Base-by-base conservation (phyloP, 352 stramenopile genomes). In the Phytophthora pluvialis region DNA sequence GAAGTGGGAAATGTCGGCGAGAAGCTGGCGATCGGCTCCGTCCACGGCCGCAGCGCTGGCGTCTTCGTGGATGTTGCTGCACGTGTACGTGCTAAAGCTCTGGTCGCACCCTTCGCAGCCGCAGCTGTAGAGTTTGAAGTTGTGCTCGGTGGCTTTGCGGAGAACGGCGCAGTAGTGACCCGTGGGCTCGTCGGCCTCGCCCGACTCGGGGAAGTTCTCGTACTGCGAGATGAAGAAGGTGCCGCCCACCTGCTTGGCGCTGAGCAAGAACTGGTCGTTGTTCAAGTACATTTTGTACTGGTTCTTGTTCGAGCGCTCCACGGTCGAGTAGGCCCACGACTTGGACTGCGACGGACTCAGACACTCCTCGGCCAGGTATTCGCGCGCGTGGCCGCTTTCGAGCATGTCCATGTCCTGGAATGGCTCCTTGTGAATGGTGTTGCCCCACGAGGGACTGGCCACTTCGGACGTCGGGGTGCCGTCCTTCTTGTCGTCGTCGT, bases 161-260 rank as follows among this genome's bases (percentile, higher is more conserved):
- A 95, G 70, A 10, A 95, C 79, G 2, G 82, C 84, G 43, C 87
- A 95, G 64, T 94, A 96, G 60, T 93, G 84, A 4, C 72, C 78
- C 9, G 64, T 84, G 0, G 81, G 80, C 16, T 83, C 73, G 3
- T 79, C 72, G 3, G 32, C 51, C 1, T 87, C 78, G 8, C 56
- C 64, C 1, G 73, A 76, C 46, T 94, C 84, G 1, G 88, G 81
- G 63, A 97, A 97, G 50, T 96, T 76, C 51, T 94, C 84, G 64
- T 97, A 97, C 60, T 96, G 88, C 18, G 86, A 96, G 65, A 96
- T 95, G 77, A 93, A 97, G 60, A 94, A 94, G 15, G 78, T 90
- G 32, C 83, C 83, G 29, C 82, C 83, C n/a, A 92, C 67, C 42
- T 94, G 83, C 70, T 92, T 93, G 59, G 86, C 86, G 26, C 86